phyloP scores from a whole-genome alignment of 805 yeast species.

The Komagataella pseudopastoris region DNA sequence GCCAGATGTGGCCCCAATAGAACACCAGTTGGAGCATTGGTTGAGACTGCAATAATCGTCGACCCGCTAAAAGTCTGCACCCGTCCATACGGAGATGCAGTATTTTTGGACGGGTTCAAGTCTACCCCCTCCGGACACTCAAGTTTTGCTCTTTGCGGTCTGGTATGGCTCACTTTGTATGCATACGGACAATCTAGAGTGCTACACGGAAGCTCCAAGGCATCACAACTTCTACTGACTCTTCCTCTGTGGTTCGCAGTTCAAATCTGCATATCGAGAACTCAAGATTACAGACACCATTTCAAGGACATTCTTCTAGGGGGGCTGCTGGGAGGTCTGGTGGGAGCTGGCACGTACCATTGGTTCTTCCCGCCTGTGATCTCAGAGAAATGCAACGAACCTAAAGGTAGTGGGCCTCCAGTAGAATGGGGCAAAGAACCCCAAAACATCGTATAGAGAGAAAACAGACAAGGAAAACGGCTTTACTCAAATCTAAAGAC shows the following conservation, averaged over 20 bases:
- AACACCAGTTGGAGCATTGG: conserved; percentile 2
- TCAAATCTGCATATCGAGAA: conserved; percentile 65
- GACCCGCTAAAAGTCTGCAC: conserved; percentile 15
- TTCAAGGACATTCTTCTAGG: conserved; percentile 72
- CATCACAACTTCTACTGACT: conserved; percentile 9
- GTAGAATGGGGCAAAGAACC: not conserved
- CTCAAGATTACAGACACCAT: conserved; percentile 88
- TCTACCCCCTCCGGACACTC: conserved; percentile 78
- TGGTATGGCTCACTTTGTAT: conserved; percentile 55
- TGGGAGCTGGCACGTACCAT: conserved; percentile 24
- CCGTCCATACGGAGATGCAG: conserved; percentile 16
- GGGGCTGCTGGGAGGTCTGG: conserved; percentile 40
- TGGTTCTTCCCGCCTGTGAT: conserved; percentile 10
- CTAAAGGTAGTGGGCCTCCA: not conserved
- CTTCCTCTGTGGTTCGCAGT: conserved; percentile 51
- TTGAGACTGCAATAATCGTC: conserved; percentile 11
- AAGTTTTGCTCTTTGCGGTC: conserved; percentile 53
- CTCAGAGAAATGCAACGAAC: not conserved
- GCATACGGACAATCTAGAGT: conserved; percentile 17
- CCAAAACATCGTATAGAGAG: not conserved
- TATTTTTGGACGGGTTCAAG: conserved; percentile 50
- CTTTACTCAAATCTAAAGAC: not conserved
- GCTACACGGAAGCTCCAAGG: conserved; percentile 7
- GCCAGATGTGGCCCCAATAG: conserved; percentile 63
- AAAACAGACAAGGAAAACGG: not conserved